Base-by-base conservation (phyloP, 352 stramenopile genomes). In the Saprolegnia diclina region DNA sequence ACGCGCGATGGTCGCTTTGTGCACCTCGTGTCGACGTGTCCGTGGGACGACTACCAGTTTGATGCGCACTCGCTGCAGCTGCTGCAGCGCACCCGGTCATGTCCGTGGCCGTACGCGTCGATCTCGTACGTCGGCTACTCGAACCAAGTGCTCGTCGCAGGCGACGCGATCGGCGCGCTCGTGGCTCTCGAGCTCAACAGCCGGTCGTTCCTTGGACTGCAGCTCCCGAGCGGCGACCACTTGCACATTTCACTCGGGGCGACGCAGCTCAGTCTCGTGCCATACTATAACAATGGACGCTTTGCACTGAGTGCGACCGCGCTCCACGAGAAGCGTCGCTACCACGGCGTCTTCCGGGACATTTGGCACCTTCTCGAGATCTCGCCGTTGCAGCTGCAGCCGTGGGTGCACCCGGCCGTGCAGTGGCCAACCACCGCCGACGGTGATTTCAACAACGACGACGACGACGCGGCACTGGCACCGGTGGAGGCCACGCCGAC, bases 21-120 rank as follows among this genome's bases (percentile, higher is more conserved):
- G 3, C 11, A 59, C 35, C 52, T 59, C 19, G 52, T 59, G 52
- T 59, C 52, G 24, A 59, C 52, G 24, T 59, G 52, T 24, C 52
- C 52, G 16, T 59, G 52, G 52, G 52, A 59, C 35, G 11, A 59
- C 35, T 59, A 59, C 35, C 11, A 19, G 24, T 26, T 59, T 24
- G 52, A 59, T 7, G 11, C 35, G 52, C 11, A 13, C 24, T 42
- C 52, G 11, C 35, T 59, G 3, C 9, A 1, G 13, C 24, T 59
- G 24, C 24, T 59, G 24, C 52, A 59, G 35, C 52, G 52, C 13
- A 40, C 52, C 13, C 52, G 11, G 24, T 21, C 24, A 10, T 59
- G 52, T 24, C 52, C 52, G 13, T 59, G 16, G 11, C 24, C 52
- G 4, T 14, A 35, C 9, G 24, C 24, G 24, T 18, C 11, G 11